These are phyloP conservation scores for Synchytrium microbalum DNA, from an alignment of 371 early-diverging fungal genomes.

Conservation along the genomic window DNA sequence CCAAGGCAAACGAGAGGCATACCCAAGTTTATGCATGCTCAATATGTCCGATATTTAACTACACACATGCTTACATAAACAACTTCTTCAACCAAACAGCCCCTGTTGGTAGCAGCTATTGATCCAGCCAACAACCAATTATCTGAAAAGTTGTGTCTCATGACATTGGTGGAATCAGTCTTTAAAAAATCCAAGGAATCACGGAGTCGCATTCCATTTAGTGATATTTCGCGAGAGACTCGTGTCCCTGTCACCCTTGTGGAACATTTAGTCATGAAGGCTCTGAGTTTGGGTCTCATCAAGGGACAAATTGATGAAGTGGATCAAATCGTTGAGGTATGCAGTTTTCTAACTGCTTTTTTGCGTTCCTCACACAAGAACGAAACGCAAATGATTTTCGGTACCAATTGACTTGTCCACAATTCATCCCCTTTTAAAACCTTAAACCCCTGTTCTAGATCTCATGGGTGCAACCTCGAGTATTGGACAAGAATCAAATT, in stretches of 20 bases:
- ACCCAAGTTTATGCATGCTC: not conserved
- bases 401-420: not conserved
- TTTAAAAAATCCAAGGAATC: conserved; percentile 79
- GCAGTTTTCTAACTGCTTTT: conserved; percentile 1
- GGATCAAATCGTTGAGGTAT: conserved; percentile 61
- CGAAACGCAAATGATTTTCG: not conserved
- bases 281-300: conserved; percentile 82
- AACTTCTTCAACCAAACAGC: not conserved
- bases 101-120: conserved; percentile 49
- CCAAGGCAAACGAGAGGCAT: not conserved
- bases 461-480: conserved; percentile 96
- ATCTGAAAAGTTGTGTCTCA: conserved; percentile 89
- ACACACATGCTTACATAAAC: not conserved
- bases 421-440: not conserved
- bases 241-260: conserved; percentile 80
- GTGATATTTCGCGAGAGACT: conserved; percentile 79
- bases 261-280: conserved; percentile 96
- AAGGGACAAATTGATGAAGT: conserved; percentile 95
- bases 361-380: not conserved
- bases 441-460: conserved; percentile 30
- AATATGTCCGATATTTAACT: conserved; percentile 1
- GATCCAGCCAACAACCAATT: conserved; percentile 60
- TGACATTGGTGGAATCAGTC: conserved; percentile 90
- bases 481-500: conserved; percentile 84
- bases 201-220: conserved; percentile 70